Percentiles rank a stretch among this genome's conserved stretches.
Conservation (phyloP, 2,329 filamentous ascomycete genomes). For the Metarhizium humberi region DNA sequence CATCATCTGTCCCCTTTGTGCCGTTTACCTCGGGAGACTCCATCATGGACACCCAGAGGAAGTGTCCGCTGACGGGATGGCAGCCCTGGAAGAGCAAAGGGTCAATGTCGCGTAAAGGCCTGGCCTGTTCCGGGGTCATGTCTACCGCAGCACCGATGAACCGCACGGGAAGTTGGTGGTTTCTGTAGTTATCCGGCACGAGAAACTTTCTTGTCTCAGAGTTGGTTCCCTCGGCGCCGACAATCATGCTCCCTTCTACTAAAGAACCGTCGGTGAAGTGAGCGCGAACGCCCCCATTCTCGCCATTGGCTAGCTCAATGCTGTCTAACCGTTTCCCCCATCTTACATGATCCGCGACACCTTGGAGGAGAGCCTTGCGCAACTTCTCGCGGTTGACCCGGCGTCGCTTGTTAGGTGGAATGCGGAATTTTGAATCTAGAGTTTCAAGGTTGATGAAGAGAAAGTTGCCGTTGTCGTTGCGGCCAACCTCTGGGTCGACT, state of each 20-base stretch:
- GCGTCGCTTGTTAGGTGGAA: conserved; percentile 26
- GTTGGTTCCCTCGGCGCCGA: conserved; percentile 31
- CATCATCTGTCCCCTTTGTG: conserved; percentile 18
- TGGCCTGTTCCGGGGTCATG: conserved; percentile 27
- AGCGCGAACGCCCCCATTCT: conserved; percentile 15
- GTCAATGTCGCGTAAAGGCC: conserved; percentile 35
- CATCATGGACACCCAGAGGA: conserved; percentile 39
- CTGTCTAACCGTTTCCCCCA: conserved; percentile 22
- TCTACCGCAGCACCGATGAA: conserved; percentile 27
- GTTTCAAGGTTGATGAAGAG: conserved; percentile 31
- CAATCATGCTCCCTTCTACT: conserved; percentile 22
- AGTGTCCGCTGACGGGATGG: conserved; percentile 39
- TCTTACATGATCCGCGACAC: conserved; percentile 18
- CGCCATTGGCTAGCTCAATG: conserved; percentile 14
- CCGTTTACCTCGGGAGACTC: conserved; percentile 29
- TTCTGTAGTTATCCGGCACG: conserved; percentile 19
- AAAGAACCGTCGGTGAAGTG: conserved; percentile 23
- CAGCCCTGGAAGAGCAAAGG: conserved; percentile 45
- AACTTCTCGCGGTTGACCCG: conserved; percentile 27
- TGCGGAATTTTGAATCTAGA: conserved; percentile 26
- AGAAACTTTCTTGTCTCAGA: conserved; percentile 27
- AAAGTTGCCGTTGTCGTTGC: conserved; percentile 28
- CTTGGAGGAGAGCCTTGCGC: conserved; percentile 19
- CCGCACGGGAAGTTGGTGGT: conserved; percentile 25
- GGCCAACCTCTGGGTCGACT: conserved; percentile 27